Evolutionary conservation across 2,329 filamentous ascomycete species (phyloP), one percentile per base, ranked within the genome.

Genomic region (Apiospora hydei): DNA sequence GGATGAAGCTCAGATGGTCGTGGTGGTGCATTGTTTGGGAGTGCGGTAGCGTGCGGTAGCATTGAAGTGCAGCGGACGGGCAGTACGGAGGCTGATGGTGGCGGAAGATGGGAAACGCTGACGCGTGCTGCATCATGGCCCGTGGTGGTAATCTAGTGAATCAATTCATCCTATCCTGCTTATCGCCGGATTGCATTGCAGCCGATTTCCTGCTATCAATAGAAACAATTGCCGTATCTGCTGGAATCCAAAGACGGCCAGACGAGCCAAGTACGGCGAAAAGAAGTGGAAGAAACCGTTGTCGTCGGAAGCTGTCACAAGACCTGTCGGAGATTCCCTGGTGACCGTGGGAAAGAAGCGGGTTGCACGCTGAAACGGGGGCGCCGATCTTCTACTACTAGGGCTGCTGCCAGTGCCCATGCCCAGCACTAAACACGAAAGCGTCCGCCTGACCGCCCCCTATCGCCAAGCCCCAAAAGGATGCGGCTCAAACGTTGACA

Each of bases 221-320:
- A 61, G 53, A 61, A 61, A 38, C 53, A 57, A 57, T 34, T 21
- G 14, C 24, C 53, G 30, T 34, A 21, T 34, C 14, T 34, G 30
- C 16, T 57, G 26, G 16, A 57, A 34, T 14, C 21, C 3, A 6
- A 61, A 4, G 16, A 61, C 53, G 8, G 53, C 26, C 26, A 57
- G 34, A 57, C 26, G 30, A 30, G 51, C 51, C 53, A 61, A 61
- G 30, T 61, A n/a, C 53, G 16, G 53, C 21, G 38, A 18, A 64
- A 64, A 64, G 57, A 64, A 64, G 57, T 64, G 57, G 57, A 14
- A 64, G 57, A 64, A 64, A 64, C 57, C 18, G 57, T 38, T 38
- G 10, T 64, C 57, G 57, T 64, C 18, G 34, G 34, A 64, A 64
- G 57, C 57, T 64, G 57, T 38, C 30, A 64, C 57, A 64, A 18